phyloP scores from a whole-genome alignment of 2,329 filamentous ascomycete genomes.

The Hypomyces rosellus region DNA sequence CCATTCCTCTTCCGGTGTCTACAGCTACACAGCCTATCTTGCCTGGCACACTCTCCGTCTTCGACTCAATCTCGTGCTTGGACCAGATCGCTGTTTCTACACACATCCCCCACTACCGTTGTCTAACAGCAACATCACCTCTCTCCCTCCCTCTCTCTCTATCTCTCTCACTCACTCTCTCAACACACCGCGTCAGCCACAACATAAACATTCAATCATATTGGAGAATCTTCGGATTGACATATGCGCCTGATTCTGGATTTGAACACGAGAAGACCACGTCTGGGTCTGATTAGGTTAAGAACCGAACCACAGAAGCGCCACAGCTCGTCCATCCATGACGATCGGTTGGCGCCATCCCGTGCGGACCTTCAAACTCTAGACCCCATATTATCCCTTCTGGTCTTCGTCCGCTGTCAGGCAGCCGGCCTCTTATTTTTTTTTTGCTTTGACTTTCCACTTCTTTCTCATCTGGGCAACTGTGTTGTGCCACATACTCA shows the following conservation, averaged over 20 bases:
- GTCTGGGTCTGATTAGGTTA: neutral
- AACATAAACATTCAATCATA: neutral
- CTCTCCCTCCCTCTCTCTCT: neutral
- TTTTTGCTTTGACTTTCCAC: neutral
- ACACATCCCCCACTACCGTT: neutral
- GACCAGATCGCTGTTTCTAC: neutral
- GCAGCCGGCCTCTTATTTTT: neutral
- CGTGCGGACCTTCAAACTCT: constrained; percentile 12
- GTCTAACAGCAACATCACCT: neutral
- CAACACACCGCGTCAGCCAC: neutral
- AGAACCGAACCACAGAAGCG: neutral
- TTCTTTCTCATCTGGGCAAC: neutral
- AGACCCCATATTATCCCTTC: constrained; percentile 3
- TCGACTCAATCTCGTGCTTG: neutral
- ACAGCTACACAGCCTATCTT: neutral
- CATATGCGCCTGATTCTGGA: neutral
- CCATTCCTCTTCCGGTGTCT: neutral
- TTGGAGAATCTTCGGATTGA: neutral
- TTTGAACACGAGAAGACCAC: neutral
- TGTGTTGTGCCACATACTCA: neutral
- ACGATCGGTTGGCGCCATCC: constrained; percentile 5
- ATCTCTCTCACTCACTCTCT: neutral
- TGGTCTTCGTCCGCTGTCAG: neutral
- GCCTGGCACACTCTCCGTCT: neutral
- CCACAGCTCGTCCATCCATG: constrained; percentile 1